Conservation (phyloP, 306 rosid species). For the Cicer yamashitae region DNA sequence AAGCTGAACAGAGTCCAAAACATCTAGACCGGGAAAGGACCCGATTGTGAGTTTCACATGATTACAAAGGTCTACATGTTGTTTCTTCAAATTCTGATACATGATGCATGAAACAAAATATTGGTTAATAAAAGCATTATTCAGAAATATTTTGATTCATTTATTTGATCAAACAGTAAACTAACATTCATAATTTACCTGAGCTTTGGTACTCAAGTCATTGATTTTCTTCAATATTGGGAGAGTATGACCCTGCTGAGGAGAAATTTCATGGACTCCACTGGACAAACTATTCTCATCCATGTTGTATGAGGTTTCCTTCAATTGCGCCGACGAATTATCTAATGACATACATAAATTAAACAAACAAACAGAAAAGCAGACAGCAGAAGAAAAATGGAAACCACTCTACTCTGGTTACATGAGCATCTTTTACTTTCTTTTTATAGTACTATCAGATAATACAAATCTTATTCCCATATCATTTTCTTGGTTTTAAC, state of each 20-base stretch:
- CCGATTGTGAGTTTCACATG: constrained; percentile 61
- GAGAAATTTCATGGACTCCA: constrained; percentile 58
- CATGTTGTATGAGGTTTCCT: constrained; percentile 45
- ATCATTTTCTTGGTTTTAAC: neutral
- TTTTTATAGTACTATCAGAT: neutral
- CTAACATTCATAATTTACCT: constrained; percentile 50
- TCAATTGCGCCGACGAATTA: constrained; percentile 39
- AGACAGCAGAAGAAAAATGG: too few species aligned
- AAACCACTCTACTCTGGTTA: too few species aligned
- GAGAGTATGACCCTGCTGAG: constrained; percentile 65
- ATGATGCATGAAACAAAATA: constrained; percentile 3
- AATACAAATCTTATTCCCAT: constrained; percentile 3
- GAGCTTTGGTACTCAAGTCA: constrained; percentile 65
- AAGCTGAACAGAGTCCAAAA: constrained; percentile 63
- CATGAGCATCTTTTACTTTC: neutral
- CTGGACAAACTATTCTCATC: constrained; percentile 53
- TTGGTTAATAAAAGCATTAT: neutral
- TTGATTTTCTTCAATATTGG: constrained; percentile 76
- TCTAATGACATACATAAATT: constrained; percentile 38
- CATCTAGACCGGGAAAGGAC: constrained; percentile 63
- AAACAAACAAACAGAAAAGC: neutral
- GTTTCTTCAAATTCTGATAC: constrained; percentile 70
- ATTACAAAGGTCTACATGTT: constrained; percentile 59
- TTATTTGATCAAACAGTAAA: constrained; percentile 1
- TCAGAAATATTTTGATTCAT: neutral